Evolutionary conservation across 352 stramenopile genomes (phyloP), one percentile per base, ranked within the genome.

Genomic region (Nannochloropsis limnetica): DNA sequence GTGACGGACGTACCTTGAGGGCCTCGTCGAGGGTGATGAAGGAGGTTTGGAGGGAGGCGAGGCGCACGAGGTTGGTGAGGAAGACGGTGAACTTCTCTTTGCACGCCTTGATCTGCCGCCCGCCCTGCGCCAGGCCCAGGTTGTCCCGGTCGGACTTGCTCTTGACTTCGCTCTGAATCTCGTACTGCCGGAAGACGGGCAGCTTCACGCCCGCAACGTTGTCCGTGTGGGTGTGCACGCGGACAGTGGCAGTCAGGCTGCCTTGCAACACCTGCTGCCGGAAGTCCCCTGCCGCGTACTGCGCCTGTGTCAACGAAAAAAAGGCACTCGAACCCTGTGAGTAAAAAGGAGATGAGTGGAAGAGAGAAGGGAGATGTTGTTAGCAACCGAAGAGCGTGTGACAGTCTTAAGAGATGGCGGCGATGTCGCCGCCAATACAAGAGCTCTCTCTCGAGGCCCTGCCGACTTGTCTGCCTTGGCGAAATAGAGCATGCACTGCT

Each of bases 191-290:
- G 86, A 99, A 99, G 81, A 99, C 94, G 1, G 96, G 96, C 20
- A 99, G 89, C 89, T 98, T 98, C 4, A 99, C 96, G 85, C 96
- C 96, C 4, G 96, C 96, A 22, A 99, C 96, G 88, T 99, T 99
- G 86, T 99, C 96, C 68, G 98, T 98, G 85, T 94, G 94, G 80
- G 97, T 96, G 84, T 94, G 92, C 80, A 98, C 94, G 61, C 96
- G 93, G 82, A 99, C 92, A 83, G 95, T 91, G 31, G 96, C 96
- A 9, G 92, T 95, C 88, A 95, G 97, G 80, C 95, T 92, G 68
- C 95, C 96, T 88, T 98, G 95, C 80, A 96, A 93, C 43, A 98
- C 93, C 83, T 98, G 97, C 83, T 90, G 89, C 81, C 92, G 96
- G 93, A 99, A 98, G 89, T 99, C 96, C 5, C 96, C 96, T 8